Base-by-base conservation (phyloP, 208 protist genomes). In the Wallacemonas sp. region DNA sequence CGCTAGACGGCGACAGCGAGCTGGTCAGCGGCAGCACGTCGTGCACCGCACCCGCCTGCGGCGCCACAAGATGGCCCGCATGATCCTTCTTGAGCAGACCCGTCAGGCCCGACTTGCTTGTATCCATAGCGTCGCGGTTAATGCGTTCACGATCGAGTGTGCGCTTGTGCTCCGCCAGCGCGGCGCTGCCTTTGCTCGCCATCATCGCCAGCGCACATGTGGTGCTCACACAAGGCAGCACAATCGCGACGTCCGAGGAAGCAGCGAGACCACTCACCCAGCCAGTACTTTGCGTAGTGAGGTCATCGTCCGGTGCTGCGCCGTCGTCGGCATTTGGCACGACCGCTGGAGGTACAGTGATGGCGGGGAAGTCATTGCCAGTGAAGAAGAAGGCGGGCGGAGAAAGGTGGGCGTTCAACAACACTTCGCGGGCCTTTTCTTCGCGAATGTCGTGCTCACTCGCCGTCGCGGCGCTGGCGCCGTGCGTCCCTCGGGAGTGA, bases 91-190 rank as follows among this genome's bases (percentile, higher is more conserved):
- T 63, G 8, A 92, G 33, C 27, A 94, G 71, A 30, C 69, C 66
- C 19, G 80, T 70, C 1, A 92, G 71, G 37, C 81, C 73, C 3
- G 89, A 94, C 32, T 83, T 85, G 66, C 60, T 73, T 5, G 84
- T 89, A 68, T 91, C 84, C 81, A 89, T 83, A 39, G 68, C 76
- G 19, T 78, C 85, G 0, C 81, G 62, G 59, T 81, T 90, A 24
- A 72, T 67, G 44, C 74, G 71, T 67, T 92, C 89, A 15, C 75
- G 69, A 41, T 84, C 79, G 63, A 88, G 73, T 44, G 78, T 38
- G n/a, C 79, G 73, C 65, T 69, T 55, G 36, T 89, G 70, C 36
- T 78, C 72, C 15, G 54, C 33, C 44, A 94, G 68, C 17, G 74
- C 73, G 1, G 65, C 64, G 45, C 89, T 94, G 26, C 89, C 89